Evolutionary conservation across 495 filamentous ascomycete species (phyloP), one percentile per base, ranked within the genome.

Genomic region (Aspergillus mulundensis): DNA sequence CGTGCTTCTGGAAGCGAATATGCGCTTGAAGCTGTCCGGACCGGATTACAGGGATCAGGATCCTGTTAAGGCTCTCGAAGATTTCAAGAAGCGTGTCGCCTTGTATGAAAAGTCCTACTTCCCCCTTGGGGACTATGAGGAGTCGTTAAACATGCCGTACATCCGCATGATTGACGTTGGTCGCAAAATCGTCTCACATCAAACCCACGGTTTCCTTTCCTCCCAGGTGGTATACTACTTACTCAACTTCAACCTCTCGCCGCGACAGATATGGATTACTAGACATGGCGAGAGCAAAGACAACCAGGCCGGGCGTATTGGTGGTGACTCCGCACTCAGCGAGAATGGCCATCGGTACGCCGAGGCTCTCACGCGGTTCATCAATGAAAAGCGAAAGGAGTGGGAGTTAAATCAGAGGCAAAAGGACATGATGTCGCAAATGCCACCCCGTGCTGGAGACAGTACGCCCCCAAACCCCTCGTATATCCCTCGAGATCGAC

Each of bases 111-210:
- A 88, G 61, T 91, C 90, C 18, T 98, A 98, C 66, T 84, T 95
- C 11, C 89, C 94, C 0, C 73, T 98, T 2, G 94, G 94, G 14
- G 83, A 95, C 32, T 96, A 89, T 59, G 94, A 98, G 71, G 94
- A 97, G 67, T 78, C 84, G 16, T 76, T 92, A 58, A 82, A 89
- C 58, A 88, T 96, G 84, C 87, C 91, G 45, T 98, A 91, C 66
- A 90, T 98, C 45, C 70, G 91, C 80, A 96, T 98, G 90, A 95
- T 96, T 45, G 94, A 98, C 68, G 94, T 98, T 19, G 94, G 94
- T 36, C 85, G 92, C 38, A 97, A 98, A 70, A 78, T 98, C 25
- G 85, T 97, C 23, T 85, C 91, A 16, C 89, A 93, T 62, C 90
- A 93, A 60, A 86, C 96, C 42, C 84, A 86, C 55, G 94, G 94